Conservation (phyloP, 768 basidiomycete genomes). For the Pleurotus salmoneostramineus region DNA sequence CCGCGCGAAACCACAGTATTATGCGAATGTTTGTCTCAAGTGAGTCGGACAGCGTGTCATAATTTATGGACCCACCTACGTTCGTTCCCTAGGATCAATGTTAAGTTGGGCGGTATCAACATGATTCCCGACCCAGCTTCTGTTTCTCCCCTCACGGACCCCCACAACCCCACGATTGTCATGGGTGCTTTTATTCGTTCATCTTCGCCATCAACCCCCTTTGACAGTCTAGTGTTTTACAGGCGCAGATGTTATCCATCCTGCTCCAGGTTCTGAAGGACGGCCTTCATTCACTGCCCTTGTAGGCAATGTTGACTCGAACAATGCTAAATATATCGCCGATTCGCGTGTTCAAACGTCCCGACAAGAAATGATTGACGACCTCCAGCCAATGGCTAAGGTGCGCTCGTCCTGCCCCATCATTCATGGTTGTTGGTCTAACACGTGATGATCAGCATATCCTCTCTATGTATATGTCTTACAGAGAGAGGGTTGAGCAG, state of each 20-base stretch:
- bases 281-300: conserved; percentile 80
- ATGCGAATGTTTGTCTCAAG: conserved; percentile 80
- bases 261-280: conserved; percentile 74
- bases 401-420: conserved; percentile 24
- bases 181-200: conserved; percentile 45
- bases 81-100: conserved; percentile 57
- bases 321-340: conserved; percentile 67
- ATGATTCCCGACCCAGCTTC: conserved; percentile 68
- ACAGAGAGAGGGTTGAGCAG: conserved; percentile 53
- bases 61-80: no score
- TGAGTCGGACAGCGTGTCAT: conserved; percentile 29
- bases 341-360: conserved; percentile 65
- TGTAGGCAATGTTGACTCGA: conserved; percentile 76
- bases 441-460: conserved; percentile 36
- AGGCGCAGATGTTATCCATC: conserved; percentile 85
- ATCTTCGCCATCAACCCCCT: neutral
- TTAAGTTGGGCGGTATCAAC: conserved; percentile 83
- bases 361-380: conserved; percentile 74
- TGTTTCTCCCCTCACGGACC: conserved; percentile 62
- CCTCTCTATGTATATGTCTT: conserved; percentile 53
- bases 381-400: conserved; percentile 61
- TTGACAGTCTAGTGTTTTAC: conserved; percentile 3
- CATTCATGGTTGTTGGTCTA: neutral
- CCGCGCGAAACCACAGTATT: conserved; percentile 72
- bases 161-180: conserved; percentile 71